phyloP scores from a whole-genome alignment of 176 grass and related monocot genomes.

The Chloris gayana region DNA sequence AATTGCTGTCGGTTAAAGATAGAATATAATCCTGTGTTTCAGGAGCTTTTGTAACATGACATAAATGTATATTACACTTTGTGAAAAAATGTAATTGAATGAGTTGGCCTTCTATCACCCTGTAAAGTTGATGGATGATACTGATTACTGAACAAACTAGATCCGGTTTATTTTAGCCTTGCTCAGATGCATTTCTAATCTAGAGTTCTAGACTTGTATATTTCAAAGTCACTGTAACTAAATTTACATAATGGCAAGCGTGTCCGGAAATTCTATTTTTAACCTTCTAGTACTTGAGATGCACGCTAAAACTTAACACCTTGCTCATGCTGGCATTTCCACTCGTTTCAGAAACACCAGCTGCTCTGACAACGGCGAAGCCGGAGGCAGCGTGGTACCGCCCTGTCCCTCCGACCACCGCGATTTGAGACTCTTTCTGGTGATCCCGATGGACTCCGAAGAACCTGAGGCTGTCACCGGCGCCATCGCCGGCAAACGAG shows the following conservation, averaged over 20 bases:
- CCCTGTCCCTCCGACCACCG: slow-evolving; percentile 72
- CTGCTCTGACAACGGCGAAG: slow-evolving; percentile 46
- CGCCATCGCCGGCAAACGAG: slow-evolving; percentile 37
- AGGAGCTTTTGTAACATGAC: slow-evolving; percentile 43
- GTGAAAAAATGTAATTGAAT: slow-evolving; percentile 35
- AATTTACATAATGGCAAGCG: background rate
- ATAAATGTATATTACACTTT: background rate
- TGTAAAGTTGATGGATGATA: background rate
- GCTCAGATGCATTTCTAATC: background rate
- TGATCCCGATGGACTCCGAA: slow-evolving; percentile 51
- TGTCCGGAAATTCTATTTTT: background rate
- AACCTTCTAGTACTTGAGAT: slow-evolving; percentile 45
- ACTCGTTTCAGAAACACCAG: background rate
- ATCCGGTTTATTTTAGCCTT: background rate
- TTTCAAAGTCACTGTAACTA: background rate
- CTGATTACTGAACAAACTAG: background rate
- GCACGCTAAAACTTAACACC: slow-evolving; percentile 53
- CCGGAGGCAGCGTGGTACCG: slow-evolving; percentile 51
- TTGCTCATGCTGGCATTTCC: slow-evolving; percentile 15
- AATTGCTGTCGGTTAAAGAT: slow-evolving; percentile 14
- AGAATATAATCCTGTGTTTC: slow-evolving; percentile 31
- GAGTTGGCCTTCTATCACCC: too few relatives aligned
- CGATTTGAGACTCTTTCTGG: slow-evolving; percentile 59
- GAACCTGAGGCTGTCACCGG: slow-evolving; percentile 63
- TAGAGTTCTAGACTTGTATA: background rate